Conservation (phyloP, 257 asterid genomes). For the Anisodus tanguticus region DNA sequence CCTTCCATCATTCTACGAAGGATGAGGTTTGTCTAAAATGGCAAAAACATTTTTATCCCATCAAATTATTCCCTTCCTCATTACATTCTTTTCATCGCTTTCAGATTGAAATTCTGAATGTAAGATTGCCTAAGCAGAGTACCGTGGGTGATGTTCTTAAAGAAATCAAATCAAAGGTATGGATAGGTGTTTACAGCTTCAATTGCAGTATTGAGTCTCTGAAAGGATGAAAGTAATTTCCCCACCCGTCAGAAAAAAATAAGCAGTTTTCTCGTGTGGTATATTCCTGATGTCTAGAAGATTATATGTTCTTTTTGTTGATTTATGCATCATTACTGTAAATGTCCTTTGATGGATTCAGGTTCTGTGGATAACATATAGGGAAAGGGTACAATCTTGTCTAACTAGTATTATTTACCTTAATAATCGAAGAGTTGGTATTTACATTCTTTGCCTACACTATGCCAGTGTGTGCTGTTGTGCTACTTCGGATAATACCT, state of each 20-base stretch:
- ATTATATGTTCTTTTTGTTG: not conserved
- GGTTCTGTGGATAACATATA: constrained; percentile 8
- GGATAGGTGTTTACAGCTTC: constrained; percentile 3
- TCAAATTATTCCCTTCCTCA: not conserved
- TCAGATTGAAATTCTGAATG: constrained; percentile 85
- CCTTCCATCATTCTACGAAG: constrained; percentile 90
- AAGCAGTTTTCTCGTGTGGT: not conserved
- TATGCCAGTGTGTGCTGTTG: not conserved
- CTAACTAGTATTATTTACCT: not conserved
- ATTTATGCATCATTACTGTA: not conserved
- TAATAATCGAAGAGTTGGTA: not conserved
- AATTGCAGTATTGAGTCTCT: not conserved
- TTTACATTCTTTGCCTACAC: constrained; percentile 12
- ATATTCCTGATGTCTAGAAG: not conserved
- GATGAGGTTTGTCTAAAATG: constrained; percentile 71
- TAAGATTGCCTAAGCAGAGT: constrained; percentile 91
- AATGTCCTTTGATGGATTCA: constrained; percentile 24
- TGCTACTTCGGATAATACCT: not conserved
- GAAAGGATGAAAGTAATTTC: constrained; percentile 2
- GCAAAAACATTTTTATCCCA: not conserved
- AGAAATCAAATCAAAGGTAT: constrained; percentile 91
- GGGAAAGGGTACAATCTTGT: not conserved
- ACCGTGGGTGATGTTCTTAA: constrained; percentile 95
- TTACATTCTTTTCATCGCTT: constrained; percentile 26
- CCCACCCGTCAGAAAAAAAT: not conserved